phyloP scores from a whole-genome alignment of 495 filamentous ascomycete genomes.

The Aspergillus coremiiformis region DNA sequence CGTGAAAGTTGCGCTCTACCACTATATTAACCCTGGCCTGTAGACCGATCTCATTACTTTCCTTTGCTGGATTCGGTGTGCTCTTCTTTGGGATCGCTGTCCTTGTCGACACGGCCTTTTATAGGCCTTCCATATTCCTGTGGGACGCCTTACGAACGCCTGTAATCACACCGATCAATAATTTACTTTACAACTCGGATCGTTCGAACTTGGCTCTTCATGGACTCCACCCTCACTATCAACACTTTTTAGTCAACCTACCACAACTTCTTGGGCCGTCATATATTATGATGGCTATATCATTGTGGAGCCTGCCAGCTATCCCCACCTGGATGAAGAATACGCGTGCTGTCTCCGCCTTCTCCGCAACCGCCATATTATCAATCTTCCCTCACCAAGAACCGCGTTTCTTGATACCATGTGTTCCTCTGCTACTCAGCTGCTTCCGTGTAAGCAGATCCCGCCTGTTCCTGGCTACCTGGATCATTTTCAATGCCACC shows the following conservation, averaged over 20 bases:
- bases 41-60: conserved; percentile 63
- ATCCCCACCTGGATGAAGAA: conserved; percentile 46
- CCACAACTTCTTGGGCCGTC: conserved; percentile 89
- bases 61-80: conserved; percentile 51
- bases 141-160: conserved; percentile 50
- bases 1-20: not conserved
- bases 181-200: conserved; percentile 76
- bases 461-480: conserved; percentile 54
- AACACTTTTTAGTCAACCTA: conserved; percentile 79
- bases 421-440: conserved; percentile 79
- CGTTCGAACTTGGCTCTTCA: conserved; percentile 76
- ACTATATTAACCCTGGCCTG: conserved; percentile 9
- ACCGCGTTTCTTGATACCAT: conserved; percentile 84
- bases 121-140: conserved; percentile 49
- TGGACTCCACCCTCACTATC: conserved; percentile 86
- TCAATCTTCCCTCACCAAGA: conserved; percentile 91
- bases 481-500: conserved; percentile 76
- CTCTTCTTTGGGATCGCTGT: conserved; percentile 65
- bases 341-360: conserved; percentile 55
- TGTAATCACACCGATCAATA: conserved; percentile 84
- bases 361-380: conserved; percentile 71
- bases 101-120: conserved; percentile 75
- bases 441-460: conserved; percentile 65
- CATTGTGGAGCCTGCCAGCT: conserved; percentile 45
- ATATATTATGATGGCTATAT: conserved; percentile 54